phyloP scores from a whole-genome alignment of 441 rosid species.

The California macrophylla region DNA sequence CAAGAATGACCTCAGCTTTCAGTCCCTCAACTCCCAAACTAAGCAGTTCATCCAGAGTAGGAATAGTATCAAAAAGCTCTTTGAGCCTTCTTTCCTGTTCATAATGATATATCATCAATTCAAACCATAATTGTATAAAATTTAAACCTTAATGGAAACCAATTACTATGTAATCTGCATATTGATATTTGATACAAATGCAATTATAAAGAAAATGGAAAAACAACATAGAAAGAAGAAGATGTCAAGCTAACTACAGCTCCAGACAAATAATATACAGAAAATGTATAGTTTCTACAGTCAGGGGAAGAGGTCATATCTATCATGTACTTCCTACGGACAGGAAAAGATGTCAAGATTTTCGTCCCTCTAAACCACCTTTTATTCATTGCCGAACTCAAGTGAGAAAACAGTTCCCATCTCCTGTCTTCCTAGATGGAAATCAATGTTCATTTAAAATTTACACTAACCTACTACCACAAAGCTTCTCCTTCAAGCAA shows the following conservation, averaged over 20 bases:
- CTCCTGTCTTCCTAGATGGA: not conserved
- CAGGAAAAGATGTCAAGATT: not conserved
- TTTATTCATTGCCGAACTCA: not conserved
- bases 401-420: not conserved
- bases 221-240: not conserved
- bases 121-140: conserved; percentile 10
- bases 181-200: not conserved
- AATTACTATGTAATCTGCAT: not conserved
- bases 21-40: conserved; percentile 66
- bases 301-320: not conserved
- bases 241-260: not conserved
- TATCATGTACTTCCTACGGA: not conserved
- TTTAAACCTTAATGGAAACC: not conserved
- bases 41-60: conserved; percentile 79
- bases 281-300: not conserved
- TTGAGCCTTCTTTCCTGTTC: conserved; percentile 79
- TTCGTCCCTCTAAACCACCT: not conserved
- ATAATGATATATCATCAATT: conserved; percentile 6
- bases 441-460: not conserved
- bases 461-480: not conserved
- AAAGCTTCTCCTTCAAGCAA: not conserved
- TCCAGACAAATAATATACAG: not conserved
- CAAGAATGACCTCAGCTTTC: conserved; percentile 80
- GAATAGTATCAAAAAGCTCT: conserved; percentile 63
- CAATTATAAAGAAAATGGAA: not conserved